Evolutionary conservation across 2,329 filamentous ascomycete species (phyloP), one percentile per base, ranked within the genome.

Genomic region (Alternaria alternata): DNA sequence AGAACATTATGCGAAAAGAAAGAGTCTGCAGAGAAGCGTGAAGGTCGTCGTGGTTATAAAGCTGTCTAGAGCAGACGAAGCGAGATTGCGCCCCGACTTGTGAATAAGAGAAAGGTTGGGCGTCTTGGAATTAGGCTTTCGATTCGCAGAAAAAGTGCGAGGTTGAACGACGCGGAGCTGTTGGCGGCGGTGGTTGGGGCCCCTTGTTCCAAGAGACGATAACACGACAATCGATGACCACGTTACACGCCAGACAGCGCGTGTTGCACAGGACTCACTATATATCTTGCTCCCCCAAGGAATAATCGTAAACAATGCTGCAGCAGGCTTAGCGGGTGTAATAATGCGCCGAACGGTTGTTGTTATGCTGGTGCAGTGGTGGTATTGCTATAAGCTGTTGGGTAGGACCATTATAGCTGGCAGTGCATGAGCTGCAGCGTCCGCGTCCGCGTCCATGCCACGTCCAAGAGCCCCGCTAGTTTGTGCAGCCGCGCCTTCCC

Each of bases 1-100:
- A 83, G 79, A 84, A 80, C 73, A 82, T 82, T 75, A 79, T 74
- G 73, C 57, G 57, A 55, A 65, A 64, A 62, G 56, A 64, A 53
- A 62, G 54, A 62, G 62, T 64, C 52, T 59, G 63, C 61, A 60
- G 57, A 54, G 48, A 63, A 60, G 62, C 55, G 61, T 53, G 64
- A 61, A 57, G 59, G 61, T 55, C 57, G 57, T 57, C 38, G 51
- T 39, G 67, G 64, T 69, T 74, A 74, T 74, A 75, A 75, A 57
- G 58, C 48, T 56, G 43, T 26, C 41, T 67, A 64, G 61, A 54
- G 57, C 26, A 36, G 48, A 32, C 16, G 46, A 66, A 56, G 65
- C 64, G 66, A 66, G 60, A 66, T 69, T 59, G 59, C 64, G 68
- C 59, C 54, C 39, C 51, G 8, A 32, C 54, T 20, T 39, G 56